These are phyloP conservation scores for Penicillium desertorum DNA, from an alignment of 495 filamentous ascomycete genomes.

Conservation along the genomic window DNA sequence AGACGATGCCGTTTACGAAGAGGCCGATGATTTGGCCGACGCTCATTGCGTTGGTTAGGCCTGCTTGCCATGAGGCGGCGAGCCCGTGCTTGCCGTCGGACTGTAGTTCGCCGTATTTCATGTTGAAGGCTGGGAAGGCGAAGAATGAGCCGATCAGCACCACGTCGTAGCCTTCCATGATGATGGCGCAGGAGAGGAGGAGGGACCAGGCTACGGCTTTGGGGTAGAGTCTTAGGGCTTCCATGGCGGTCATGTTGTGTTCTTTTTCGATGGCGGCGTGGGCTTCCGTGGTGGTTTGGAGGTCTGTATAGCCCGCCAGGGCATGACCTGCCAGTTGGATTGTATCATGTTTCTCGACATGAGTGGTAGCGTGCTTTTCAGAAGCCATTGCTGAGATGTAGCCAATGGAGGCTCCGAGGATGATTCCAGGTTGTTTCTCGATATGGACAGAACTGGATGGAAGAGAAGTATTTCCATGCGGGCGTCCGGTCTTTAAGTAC, in stretches of 20 bases:
- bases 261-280: constrained; percentile 23
- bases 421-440: not conserved
- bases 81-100: constrained; percentile 45
- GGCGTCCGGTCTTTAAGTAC: constrained; percentile 3
- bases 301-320: not conserved
- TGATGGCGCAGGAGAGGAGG: constrained; percentile 48
- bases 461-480: not conserved
- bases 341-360: constrained; percentile 9
- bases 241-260: constrained; percentile 39
- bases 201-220: constrained; percentile 54
- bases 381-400: not conserved
- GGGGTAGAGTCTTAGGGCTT: constrained; percentile 50
- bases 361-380: constrained; percentile 6
- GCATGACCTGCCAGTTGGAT: not conserved
- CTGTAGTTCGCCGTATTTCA: constrained; percentile 59
- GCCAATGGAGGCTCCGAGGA: not conserved
- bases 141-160: constrained; percentile 47
- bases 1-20: constrained; percentile 60
- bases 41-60: constrained; percentile 62
- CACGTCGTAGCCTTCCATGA: constrained; percentile 57
- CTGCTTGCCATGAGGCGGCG: constrained; percentile 67
- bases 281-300: constrained; percentile 26
- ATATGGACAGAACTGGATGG: not conserved
- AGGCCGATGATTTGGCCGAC: constrained; percentile 71
- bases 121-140: constrained; percentile 53